phyloP scores from a whole-genome alignment of 1,284 basidiomycete species.

The Volvariella surrecta region DNA sequence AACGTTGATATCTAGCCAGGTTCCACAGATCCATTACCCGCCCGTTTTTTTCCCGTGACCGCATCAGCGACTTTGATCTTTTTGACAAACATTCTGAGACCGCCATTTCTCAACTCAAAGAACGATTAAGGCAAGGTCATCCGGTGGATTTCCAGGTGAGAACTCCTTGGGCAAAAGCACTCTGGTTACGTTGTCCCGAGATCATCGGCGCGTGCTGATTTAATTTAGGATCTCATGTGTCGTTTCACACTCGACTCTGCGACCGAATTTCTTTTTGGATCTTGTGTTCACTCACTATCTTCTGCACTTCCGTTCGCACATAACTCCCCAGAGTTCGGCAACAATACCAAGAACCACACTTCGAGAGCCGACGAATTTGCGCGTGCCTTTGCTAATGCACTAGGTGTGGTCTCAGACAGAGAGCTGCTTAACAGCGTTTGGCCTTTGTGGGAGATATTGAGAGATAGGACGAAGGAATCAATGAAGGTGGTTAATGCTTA shows the following conservation, averaged over 20 bases:
- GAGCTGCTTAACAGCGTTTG: constrained; percentile 31
- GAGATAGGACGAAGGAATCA: constrained; percentile 32
- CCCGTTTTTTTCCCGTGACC: constrained; percentile 47
- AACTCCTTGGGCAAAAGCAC: constrained; percentile 1
- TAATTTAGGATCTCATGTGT: constrained; percentile 33
- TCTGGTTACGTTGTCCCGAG: constrained; percentile 17
- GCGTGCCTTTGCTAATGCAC: constrained; percentile 27
- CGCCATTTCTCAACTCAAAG: constrained; percentile 30
- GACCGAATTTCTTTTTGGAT: constrained; percentile 39
- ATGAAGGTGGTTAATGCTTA: constrained; percentile 25
- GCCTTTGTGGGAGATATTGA: constrained; percentile 39
- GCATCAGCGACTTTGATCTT: constrained; percentile 44
- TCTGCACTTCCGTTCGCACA: constrained; percentile 26
- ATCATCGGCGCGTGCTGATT: too few species aligned
- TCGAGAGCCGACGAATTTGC: constrained; percentile 23
- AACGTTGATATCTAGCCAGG: constrained; percentile 14
- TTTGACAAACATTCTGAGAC: constrained; percentile 38
- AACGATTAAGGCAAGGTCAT: constrained; percentile 30
- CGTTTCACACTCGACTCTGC: constrained; percentile 44
- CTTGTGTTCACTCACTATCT: constrained; percentile 26
- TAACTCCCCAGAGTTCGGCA: constrained; percentile 16
- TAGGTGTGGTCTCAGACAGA: constrained; percentile 29
- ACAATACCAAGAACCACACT: constrained; percentile 17
- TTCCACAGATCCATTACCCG: constrained; percentile 52
- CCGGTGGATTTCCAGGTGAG: constrained; percentile 44